Conservation (phyloP, 1,139 yeast species). For the Candida sanyaensis region DNA sequence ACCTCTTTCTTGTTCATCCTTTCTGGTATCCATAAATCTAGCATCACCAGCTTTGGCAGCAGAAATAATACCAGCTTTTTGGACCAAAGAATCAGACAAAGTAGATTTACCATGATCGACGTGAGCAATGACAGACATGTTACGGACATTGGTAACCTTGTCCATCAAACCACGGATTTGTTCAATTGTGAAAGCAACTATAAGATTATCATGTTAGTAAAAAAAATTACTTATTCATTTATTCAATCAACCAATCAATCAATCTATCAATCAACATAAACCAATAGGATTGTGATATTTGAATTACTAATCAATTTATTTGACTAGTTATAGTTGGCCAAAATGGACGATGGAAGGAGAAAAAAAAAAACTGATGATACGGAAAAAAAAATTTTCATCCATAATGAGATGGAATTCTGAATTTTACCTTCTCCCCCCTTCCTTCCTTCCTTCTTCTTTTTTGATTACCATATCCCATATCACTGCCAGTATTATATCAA, state of each 20-base stretch:
- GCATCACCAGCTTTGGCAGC: conserved; percentile 99
- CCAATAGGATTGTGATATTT: background rate
- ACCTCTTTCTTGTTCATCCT: conserved; percentile 99
- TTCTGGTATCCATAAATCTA: conserved; percentile 99
- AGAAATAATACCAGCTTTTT: conserved; percentile 98
- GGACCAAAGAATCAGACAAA: conserved; percentile 98
- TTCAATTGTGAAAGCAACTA: conserved; percentile 78
- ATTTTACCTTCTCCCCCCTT: too few species aligned
- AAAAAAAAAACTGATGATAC: background rate
- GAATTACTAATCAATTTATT: background rate
- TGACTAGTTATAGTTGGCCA: too few species aligned
- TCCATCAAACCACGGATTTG: conserved; percentile 99
- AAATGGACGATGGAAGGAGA: background rate
- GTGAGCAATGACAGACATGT: conserved; percentile 99
- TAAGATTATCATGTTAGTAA: conserved; percentile 11
- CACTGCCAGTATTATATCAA: background rate
- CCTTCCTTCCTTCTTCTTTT: too few species aligned
- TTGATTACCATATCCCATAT: too few species aligned
- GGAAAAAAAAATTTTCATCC: background rate
- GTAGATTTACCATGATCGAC: conserved; percentile 99
- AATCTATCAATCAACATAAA: too few species aligned
- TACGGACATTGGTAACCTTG: conserved; percentile 99
- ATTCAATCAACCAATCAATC: background rate
- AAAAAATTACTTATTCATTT: too few species aligned
- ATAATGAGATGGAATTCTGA: background rate